Evolutionary conservation across 2,329 filamentous ascomycete genomes (phyloP).

Genomic region (Hymenoscyphus scutula): DNA sequence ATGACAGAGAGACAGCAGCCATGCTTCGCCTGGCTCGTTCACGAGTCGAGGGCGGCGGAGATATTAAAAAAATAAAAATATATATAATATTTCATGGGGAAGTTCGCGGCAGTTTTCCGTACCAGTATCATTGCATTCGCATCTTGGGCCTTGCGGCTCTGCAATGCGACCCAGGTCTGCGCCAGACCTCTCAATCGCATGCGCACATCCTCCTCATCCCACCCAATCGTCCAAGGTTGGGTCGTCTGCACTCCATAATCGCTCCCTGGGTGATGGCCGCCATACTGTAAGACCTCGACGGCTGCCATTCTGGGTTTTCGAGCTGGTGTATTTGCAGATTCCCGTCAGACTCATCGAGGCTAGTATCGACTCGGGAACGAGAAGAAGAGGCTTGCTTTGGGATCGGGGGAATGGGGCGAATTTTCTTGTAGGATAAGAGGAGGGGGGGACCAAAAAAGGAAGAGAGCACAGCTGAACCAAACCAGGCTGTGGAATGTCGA

Average conservation of each 20-base stretch:
- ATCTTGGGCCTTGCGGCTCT: constrained; percentile 21
- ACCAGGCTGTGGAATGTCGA: constrained; percentile 7
- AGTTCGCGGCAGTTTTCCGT: constrained; percentile 24
- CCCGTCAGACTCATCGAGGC: constrained; percentile 38
- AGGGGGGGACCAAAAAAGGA: background rate
- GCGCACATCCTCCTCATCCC: constrained; percentile 41
- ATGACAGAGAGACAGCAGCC: constrained; percentile 23
- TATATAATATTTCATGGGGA: background rate
- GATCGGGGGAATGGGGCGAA: background rate
- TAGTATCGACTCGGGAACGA: constrained; percentile 22
- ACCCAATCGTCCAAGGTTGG: constrained; percentile 44
- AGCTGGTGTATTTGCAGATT: constrained; percentile 33
- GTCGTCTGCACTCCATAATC: constrained; percentile 42
- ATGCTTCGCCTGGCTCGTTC: constrained; percentile 3
- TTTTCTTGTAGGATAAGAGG: constrained; percentile 5
- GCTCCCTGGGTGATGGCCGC: constrained; percentile 41
- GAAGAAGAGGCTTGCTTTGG: constrained; percentile 8
- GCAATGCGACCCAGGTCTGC: constrained; percentile 36
- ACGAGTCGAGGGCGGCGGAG: background rate
- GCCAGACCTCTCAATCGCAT: constrained; percentile 38
- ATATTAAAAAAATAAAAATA: too few species aligned
- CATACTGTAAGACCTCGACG: constrained; percentile 42
- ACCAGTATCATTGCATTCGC: constrained; percentile 30
- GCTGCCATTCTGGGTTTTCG: constrained; percentile 44
- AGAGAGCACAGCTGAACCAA: background rate